phyloP scores from a whole-genome alignment of 345 rosid genomes.

The Citrus australasica region DNA sequence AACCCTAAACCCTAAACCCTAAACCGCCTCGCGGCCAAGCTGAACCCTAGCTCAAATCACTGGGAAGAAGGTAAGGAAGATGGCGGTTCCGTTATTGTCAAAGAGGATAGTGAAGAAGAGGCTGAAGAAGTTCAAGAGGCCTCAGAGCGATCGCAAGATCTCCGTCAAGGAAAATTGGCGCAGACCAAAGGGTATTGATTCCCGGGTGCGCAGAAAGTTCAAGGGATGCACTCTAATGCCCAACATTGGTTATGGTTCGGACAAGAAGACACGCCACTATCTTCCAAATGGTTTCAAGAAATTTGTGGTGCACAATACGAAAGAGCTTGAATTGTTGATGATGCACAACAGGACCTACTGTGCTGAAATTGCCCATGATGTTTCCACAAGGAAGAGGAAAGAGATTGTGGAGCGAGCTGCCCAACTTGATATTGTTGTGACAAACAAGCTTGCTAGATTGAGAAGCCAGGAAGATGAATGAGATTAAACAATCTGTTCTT shows the following conservation, averaged over 20 bases:
- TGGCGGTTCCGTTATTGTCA: conserved; percentile 71
- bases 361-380: conserved; percentile 83
- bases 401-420: conserved; percentile 80
- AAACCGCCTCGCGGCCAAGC: too few relatives aligned
- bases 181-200: conserved; percentile 86
- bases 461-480: conserved; percentile 82
- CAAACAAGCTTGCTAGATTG: conserved; percentile 74
- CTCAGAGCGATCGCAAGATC: conserved; percentile 76
- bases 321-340: conserved; percentile 80
- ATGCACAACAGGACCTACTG: conserved; percentile 95
- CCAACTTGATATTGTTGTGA: conserved; percentile 71
- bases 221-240: conserved; percentile 82
- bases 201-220: conserved; percentile 79
- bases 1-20: too few relatives aligned
- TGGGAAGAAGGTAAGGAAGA: conserved; percentile 26
- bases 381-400: conserved; percentile 81
- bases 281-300: conserved; percentile 89
- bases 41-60: too few relatives aligned
- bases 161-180: conserved; percentile 86
- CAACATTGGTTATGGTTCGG: conserved; percentile 75
- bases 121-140: conserved; percentile 72
- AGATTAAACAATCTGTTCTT: conserved; percentile 4
- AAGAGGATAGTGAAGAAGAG: conserved; percentile 90
- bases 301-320: conserved; percentile 66
- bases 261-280: conserved; percentile 77